Percentiles rank a stretch among this genome's conserved stretches.
These are phyloP conservation scores for Globisporangium heterothallicum DNA, from an alignment of 352 stramenopile species.

Conservation along the genomic window DNA sequence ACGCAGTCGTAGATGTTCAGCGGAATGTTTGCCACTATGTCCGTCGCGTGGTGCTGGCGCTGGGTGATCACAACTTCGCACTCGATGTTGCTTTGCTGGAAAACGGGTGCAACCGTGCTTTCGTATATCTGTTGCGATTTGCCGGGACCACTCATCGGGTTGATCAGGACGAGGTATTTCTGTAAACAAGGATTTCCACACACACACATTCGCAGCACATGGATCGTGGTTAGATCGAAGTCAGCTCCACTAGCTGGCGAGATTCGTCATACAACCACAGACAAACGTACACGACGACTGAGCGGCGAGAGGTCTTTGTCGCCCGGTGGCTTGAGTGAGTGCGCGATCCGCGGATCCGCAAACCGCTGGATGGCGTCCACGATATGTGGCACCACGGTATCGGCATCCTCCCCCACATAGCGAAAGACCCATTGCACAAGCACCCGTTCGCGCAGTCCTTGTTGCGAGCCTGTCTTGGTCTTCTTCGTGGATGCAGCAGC, in stretches of 20 bases:
- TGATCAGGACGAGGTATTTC: conserved; percentile 65
- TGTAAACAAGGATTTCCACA: conserved; percentile 1
- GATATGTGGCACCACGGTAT: conserved; percentile 20
- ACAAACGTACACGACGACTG: conserved; percentile 28
- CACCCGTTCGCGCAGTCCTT: conserved; percentile 10
- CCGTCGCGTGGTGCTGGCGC: conserved; percentile 45
- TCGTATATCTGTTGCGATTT: conserved; percentile 52
- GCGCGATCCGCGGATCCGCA: conserved; percentile 30
- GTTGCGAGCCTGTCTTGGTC: too few species aligned
- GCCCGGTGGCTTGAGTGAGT: conserved; percentile 10
- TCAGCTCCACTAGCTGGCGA: too few species aligned
- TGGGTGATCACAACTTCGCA: conserved; percentile 45
- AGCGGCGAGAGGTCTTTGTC: conserved; percentile 19
- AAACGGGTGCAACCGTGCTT: conserved; percentile 36
- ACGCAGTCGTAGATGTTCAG: conserved; percentile 57
- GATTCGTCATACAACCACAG: conserved; percentile 3
- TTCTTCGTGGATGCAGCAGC: too few species aligned
- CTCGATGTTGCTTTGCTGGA: conserved; percentile 49
- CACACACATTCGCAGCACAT: background rate
- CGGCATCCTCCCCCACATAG: conserved; percentile 23
- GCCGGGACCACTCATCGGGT: conserved; percentile 49
- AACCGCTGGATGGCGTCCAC: conserved; percentile 41
- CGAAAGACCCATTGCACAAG: conserved; percentile 48
- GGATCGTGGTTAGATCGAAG: too few species aligned
- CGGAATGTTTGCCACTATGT: conserved; percentile 33